Percentiles rank a stretch among this genome's conserved stretches.
Conservation (phyloP, 257 asterid species). For the Solanum paucissectum region DNA sequence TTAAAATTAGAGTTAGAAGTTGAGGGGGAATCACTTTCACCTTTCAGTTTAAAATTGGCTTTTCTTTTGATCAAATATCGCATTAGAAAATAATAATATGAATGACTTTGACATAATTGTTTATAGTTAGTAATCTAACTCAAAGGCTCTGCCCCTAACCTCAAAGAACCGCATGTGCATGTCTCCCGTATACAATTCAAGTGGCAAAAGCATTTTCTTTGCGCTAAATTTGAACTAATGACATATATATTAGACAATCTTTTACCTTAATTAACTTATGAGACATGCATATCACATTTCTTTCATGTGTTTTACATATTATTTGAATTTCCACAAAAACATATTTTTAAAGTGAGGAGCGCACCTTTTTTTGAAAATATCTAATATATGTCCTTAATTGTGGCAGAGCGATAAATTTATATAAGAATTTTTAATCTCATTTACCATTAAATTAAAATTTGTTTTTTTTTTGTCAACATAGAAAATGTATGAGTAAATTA, state of each 20-base stretch:
- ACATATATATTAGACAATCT: background rate
- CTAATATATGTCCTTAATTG: no score
- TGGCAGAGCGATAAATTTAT: no score
- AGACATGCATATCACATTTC: background rate
- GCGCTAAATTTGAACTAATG: no score
- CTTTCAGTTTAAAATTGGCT: rapidly evolving
- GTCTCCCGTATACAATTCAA: background rate
- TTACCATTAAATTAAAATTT: no score
- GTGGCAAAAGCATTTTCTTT: background rate
- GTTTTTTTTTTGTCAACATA: no score
- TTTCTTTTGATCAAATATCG: no score
- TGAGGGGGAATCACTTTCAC: background rate
- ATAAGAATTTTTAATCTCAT: no score
- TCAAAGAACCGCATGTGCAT: background rate
- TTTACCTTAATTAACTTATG: background rate
- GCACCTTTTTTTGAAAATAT: no score
- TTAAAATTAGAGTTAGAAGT: background rate
- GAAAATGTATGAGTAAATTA: no score
- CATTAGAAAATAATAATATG: background rate
- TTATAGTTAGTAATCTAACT: no score
- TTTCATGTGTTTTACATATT: background rate
- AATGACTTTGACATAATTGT: background rate
- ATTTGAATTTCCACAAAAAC: no score
- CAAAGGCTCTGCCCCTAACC: background rate
- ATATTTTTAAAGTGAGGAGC: no score